Evolutionary conservation across 768 basidiomycete species (phyloP), one percentile per base, ranked within the genome.

Genomic region (Cubamyces sp.): DNA sequence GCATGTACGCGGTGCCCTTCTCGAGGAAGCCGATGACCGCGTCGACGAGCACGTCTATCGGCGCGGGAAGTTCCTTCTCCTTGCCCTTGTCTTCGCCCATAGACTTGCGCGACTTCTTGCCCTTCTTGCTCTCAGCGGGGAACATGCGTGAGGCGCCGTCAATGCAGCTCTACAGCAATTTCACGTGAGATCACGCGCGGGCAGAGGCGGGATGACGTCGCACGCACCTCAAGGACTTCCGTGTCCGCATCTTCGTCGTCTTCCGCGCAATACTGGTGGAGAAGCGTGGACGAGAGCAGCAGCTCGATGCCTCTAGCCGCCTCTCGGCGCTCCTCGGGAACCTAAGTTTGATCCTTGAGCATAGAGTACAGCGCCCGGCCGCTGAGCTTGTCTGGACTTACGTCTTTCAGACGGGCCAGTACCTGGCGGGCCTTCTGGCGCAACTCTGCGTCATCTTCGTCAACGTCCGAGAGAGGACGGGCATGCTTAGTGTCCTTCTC

Each of bases 11-110:
- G 5, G 88, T 90, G 2, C 88, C 87, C 60, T 89, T 84, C 72
- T 98, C 94, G 40, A 99, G 76, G 70, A 92, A 89, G 6, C 93
- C 93, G 50, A 99, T 92, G 52, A 98, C 85, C n/a, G 83, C 82
- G 71, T 98, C 95, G 37, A 96, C 87, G 42, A 98, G 81, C 46
- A 94, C 75, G 64, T 97, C 94, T 57, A 96, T 85, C 0, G 94
- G 87, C 50, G 84, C 83, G 1, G 82, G 78, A 9, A 78, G 78
- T 15, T 79, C 79, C 37, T 66, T 57, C 62, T 73, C 62, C 57
- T 40, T 69, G 56, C 46, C 76, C 73, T 60, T 54, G 50, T 75
- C 73, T 58, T 68, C 70, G 41, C 54, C 55, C 50, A 68, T 69
- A 42, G 74, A 72, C 64, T 79, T 79, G 62, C 76, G 78, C 18